Evolutionary conservation across 202 grass and related monocot species (phyloP).

Genomic region (Elaeis oleifera): DNA sequence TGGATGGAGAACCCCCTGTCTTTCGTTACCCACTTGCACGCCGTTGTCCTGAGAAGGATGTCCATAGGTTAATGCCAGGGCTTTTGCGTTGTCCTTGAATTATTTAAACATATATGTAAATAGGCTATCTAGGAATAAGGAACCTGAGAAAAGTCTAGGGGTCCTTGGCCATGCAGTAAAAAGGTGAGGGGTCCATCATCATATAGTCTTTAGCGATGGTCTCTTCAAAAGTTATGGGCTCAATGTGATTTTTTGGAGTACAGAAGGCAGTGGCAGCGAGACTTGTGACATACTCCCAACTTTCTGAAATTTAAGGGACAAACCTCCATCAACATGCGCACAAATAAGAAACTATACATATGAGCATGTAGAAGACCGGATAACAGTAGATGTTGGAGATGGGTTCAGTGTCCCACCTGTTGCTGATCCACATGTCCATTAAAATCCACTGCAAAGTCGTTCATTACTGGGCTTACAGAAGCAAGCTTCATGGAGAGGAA

Average conservation of each 20-base stretch:
- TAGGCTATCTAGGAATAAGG: no score
- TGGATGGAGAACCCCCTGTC: conserved; percentile 56
- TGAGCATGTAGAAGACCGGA: neutral
- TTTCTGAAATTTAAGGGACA: conserved; percentile 34
- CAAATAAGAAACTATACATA: neutral
- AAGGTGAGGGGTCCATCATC: conserved; percentile 30
- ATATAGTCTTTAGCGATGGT: conserved; percentile 8
- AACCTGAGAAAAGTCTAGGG: conserved; percentile 48
- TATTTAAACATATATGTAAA: no score
- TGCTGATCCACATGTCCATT: conserved; percentile 34
- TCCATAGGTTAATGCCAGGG: no score
- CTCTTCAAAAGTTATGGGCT: conserved; percentile 18
- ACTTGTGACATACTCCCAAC: conserved; percentile 47
- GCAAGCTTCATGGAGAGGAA: conserved; percentile 97
- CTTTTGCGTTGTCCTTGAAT: no score
- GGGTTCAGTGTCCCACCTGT: conserved; percentile 24
- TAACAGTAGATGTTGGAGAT: neutral
- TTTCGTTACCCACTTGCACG: conserved; percentile 45
- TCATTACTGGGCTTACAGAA: conserved; percentile 63
- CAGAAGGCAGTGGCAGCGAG: conserved; percentile 29
- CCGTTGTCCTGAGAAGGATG: conserved; percentile 32
- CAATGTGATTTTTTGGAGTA: conserved; percentile 34
- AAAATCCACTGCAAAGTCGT: conserved; percentile 52
- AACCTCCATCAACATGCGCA: neutral
- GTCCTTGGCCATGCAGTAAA: conserved; percentile 39